These are phyloP conservation scores for Scheffersomyces lignosus DNA, from an alignment of 805 yeast species.

Conservation along the genomic window DNA sequence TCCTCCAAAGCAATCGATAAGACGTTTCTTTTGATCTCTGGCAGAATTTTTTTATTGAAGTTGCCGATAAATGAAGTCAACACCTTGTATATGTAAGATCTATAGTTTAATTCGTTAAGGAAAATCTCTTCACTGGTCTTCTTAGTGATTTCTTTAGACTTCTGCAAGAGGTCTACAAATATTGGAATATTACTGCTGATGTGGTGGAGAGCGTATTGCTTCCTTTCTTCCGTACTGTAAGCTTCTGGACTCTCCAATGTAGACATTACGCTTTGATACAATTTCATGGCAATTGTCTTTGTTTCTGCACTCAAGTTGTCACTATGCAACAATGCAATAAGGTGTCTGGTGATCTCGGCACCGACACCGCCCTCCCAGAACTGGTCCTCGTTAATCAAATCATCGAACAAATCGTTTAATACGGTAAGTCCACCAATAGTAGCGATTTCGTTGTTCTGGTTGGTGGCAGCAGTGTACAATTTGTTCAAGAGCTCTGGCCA, in stretches of 20 bases:
- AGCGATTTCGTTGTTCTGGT: slow-evolving; percentile 26
- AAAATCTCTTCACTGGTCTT: slow-evolving; percentile 1
- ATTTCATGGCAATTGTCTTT: slow-evolving; percentile 47
- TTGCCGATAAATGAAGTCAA: slow-evolving; percentile 24
- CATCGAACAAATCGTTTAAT: slow-evolving; percentile 78
- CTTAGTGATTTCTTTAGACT: slow-evolving; percentile 9
- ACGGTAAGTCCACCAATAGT: slow-evolving; percentile 59
- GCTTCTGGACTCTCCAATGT: slow-evolving; percentile 56
- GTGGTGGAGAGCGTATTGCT: slow-evolving; percentile 28
- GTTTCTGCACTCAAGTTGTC: slow-evolving; percentile 32
- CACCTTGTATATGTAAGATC: slow-evolving; percentile 28
- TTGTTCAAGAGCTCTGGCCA: slow-evolving; percentile 74
- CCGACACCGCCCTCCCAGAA: slow-evolving; percentile 80
- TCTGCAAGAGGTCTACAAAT: slow-evolving; percentile 16
- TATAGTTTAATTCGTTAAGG: slow-evolving; percentile 19
- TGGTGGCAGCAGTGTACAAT: slow-evolving; percentile 44
- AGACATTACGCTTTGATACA: slow-evolving; percentile 53
- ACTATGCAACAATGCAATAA: slow-evolving; percentile 41
- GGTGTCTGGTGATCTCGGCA: slow-evolving; percentile 48
- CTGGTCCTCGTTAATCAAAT: slow-evolving; percentile 80
- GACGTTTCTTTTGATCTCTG: slow-evolving; percentile 13
- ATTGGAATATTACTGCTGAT: slow-evolving; percentile 15
- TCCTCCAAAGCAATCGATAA: slow-evolving; percentile 21
- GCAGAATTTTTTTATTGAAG: slow-evolving; percentile 25
- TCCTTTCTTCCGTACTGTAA: slow-evolving; percentile 35